Percentiles rank a stretch among this genome's conserved stretches.
Evolutionary conservation across 2,329 filamentous ascomycete genomes (phyloP).

Genomic region (Penicillium aurantiogriseum): DNA sequence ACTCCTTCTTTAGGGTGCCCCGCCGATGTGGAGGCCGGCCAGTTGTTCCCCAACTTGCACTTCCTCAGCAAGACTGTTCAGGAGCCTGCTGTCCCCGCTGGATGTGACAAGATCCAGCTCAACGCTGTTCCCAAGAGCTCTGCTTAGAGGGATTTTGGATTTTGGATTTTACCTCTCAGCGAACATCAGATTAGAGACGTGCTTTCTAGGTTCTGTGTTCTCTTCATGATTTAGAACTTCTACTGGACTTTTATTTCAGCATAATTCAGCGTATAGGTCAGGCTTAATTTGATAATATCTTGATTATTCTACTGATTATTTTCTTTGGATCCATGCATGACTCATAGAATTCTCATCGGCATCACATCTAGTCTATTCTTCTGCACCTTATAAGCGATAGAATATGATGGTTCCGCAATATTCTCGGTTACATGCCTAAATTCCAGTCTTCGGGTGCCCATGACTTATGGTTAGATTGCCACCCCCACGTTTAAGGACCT

Average conservation of each 20-base stretch:
- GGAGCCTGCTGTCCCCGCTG: slow-evolving; percentile 2
- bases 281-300: background rate
- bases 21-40: slow-evolving; percentile 2
- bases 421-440: background rate
- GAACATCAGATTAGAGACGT: background rate
- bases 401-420: background rate
- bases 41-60: slow-evolving; percentile 11
- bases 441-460: background rate
- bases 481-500: background rate
- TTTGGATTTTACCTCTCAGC: background rate
- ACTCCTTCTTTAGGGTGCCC: slow-evolving; percentile 4
- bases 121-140: slow-evolving; percentile 1
- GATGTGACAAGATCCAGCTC: slow-evolving; percentile 15
- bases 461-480: background rate
- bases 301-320: background rate
- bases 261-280: background rate
- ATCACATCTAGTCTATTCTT: no score
- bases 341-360: no score
- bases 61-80: slow-evolving; percentile 8
- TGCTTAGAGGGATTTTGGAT: background rate
- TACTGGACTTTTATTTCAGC: background rate
- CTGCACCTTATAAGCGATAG: background rate
- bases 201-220: background rate
- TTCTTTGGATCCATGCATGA: background rate
- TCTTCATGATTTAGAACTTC: background rate